A percentile compares a stretch with the other conserved stretches of the same genome.
Evolutionary conservation across 2,329 filamentous ascomycete species (phyloP).

Genomic region (Apiospora aurea): DNA sequence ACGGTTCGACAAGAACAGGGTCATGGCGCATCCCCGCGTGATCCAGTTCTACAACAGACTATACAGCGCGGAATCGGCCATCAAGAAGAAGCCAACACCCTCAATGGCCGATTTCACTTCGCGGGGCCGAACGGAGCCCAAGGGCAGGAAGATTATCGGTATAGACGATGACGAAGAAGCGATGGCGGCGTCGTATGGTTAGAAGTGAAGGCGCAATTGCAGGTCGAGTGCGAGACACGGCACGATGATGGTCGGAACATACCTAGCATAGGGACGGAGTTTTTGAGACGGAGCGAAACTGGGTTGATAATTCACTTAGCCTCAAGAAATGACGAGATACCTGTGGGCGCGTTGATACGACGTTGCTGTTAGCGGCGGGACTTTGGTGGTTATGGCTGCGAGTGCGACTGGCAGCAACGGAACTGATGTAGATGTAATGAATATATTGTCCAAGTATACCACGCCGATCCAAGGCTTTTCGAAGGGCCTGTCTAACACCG

Average conservation of each 20-base stretch:
- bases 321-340: not conserved
- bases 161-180: slow-evolving; percentile 60
- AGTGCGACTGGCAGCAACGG: not conserved
- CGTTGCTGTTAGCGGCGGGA: not conserved
- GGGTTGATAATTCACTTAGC: not conserved
- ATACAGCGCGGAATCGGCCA: slow-evolving; percentile 71
- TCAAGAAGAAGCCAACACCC: slow-evolving; percentile 39
- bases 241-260: not conserved
- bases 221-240: not conserved
- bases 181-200: slow-evolving; percentile 56
- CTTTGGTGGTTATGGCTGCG: not conserved
- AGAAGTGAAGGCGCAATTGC: slow-evolving; percentile 30
- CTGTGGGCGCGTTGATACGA: not conserved
- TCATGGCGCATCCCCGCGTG: slow-evolving; percentile 92
- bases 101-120: slow-evolving; percentile 51
- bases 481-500: not conserved
- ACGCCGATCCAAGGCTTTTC: not conserved
- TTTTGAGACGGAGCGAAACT: slow-evolving; percentile 6
- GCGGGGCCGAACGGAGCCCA: slow-evolving; percentile 38
- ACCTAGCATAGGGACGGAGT: slow-evolving; percentile 14
- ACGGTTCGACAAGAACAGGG: slow-evolving; percentile 86
- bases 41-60: slow-evolving; percentile 85
- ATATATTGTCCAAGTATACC: not conserved
- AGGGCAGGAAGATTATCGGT: slow-evolving; percentile 32
- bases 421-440: not conserved